Conservation (phyloP, 2,329 filamentous ascomycete species). For the Phyllosticta citrichinensis region DNA sequence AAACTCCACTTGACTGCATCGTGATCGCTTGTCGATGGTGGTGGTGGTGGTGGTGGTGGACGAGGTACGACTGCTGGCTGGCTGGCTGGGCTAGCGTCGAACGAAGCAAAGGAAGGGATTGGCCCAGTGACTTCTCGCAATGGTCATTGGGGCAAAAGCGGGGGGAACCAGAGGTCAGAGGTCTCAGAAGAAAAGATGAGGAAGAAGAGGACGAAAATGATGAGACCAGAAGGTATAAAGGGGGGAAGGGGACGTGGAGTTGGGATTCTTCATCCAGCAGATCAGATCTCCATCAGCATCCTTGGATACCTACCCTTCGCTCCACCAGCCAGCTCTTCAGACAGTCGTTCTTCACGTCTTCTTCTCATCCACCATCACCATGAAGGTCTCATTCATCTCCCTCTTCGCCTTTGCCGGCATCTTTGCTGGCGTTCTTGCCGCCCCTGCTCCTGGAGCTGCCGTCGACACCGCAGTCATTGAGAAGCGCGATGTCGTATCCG, state of each 20-base stretch:
- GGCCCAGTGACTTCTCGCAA: too few species aligned
- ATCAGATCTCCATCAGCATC: background rate
- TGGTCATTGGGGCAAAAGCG: too few species aligned
- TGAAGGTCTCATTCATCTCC: conserved; percentile 9
- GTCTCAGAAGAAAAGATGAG: too few species aligned
- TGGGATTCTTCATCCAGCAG: background rate
- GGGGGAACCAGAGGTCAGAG: too few species aligned
- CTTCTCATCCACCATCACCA: background rate
- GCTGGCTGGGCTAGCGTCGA: too few species aligned
- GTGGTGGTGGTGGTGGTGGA: too few species aligned
- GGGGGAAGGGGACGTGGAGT: background rate
- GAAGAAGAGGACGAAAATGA: too few species aligned
- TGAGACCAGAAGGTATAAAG: background rate
- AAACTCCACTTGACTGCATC: too few species aligned
- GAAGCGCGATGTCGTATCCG: conserved; percentile 2
- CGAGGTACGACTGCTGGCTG: too few species aligned
- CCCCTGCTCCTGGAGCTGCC: background rate
- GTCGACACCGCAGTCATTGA: background rate
- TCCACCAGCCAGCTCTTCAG: background rate
- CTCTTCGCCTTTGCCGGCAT: conserved; percentile 6
- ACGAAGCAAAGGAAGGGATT: too few species aligned
- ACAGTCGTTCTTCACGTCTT: background rate
- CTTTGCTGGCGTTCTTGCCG: conserved; percentile 6
- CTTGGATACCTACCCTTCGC: background rate
- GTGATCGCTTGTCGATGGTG: too few species aligned